Evolutionary conservation across 257 asterid genomes (phyloP).

Genomic region (Primulina huaijiensis): DNA sequence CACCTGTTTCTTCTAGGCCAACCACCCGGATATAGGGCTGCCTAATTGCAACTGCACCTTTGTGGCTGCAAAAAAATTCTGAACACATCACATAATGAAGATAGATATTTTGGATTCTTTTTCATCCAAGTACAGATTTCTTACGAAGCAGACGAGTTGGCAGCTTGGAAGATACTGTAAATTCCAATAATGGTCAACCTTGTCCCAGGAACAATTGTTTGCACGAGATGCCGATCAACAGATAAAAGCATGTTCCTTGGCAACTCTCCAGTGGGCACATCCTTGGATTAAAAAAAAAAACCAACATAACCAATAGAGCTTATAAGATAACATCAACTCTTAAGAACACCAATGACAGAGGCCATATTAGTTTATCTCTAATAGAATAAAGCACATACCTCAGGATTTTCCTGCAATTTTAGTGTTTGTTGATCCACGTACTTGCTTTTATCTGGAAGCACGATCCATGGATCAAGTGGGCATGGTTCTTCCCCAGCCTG

Average conservation of each 20-base stretch:
- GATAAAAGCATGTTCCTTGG: constrained; percentile 97
- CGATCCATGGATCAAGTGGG: constrained; percentile 89
- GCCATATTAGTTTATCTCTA: not conserved
- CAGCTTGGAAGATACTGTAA: constrained; percentile 89
- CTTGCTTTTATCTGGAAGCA: constrained; percentile 90
- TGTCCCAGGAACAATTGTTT: constrained; percentile 97
- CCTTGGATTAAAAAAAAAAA: constrained; percentile 41
- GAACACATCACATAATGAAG: constrained; percentile 15
- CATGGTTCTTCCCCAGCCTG: constrained; percentile 87
- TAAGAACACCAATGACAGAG: not conserved
- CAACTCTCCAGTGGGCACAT: constrained; percentile 97
- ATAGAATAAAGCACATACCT: constrained; percentile 46
- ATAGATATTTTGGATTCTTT: constrained; percentile 5
- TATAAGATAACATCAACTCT: not conserved
- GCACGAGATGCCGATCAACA: constrained; percentile 94
- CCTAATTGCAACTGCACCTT: constrained; percentile 97
- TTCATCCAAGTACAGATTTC: constrained; percentile 24
- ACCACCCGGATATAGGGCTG: constrained; percentile 96
- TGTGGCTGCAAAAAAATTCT: constrained; percentile 55
- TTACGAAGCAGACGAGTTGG: constrained; percentile 83
- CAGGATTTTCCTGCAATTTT: constrained; percentile 93
- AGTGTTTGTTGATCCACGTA: constrained; percentile 94
- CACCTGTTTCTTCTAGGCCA: constrained; percentile 82
- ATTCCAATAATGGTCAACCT: constrained; percentile 95
- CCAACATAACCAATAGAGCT: constrained; percentile 2